phyloP scores from a whole-genome alignment of 129 eudicot species.

The Pulicaria dysenterica region DNA sequence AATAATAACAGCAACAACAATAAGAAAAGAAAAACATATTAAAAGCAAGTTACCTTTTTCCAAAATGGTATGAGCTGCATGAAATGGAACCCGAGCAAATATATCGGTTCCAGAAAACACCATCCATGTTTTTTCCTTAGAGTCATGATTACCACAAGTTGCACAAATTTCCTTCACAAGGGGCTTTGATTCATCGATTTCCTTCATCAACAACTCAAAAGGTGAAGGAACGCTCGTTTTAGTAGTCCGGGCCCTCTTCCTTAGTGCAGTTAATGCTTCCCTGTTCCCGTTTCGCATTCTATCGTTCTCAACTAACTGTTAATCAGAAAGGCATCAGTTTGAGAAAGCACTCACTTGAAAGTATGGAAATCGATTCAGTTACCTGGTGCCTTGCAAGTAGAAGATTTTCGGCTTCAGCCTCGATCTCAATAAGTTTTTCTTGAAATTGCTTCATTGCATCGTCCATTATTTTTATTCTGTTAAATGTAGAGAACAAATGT shows the following conservation, averaged over 20 bases:
- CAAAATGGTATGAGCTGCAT: constrained; percentile 80
- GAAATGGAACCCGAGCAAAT: constrained; percentile 75
- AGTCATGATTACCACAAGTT: constrained; percentile 83
- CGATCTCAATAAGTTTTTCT: constrained; percentile 61
- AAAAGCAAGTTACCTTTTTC: constrained; percentile 58
- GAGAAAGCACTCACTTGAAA: not conserved
- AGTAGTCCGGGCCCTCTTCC: constrained; percentile 76
- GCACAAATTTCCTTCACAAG: constrained; percentile 79
- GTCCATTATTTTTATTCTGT: constrained; percentile 63
- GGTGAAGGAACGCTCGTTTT: constrained; percentile 82
- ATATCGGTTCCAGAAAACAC: constrained; percentile 79
- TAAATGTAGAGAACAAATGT: not conserved
- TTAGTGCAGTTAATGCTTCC: constrained; percentile 87
- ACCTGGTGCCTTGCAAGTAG: constrained; percentile 90
- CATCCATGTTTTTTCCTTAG: constrained; percentile 70
- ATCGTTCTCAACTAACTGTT: constrained; percentile 80
- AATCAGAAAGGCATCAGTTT: not conserved
- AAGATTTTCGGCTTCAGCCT: constrained; percentile 74
- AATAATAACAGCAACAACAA: too few species aligned
- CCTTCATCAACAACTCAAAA: constrained; percentile 77
- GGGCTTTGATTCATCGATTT: constrained; percentile 58
- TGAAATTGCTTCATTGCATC: constrained; percentile 59
- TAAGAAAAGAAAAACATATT: not conserved
- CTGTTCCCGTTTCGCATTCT: constrained; percentile 80
- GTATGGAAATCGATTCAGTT: constrained; percentile 5